Evolutionary conservation across 345 rosid species (phyloP), one percentile per base, ranked within the genome.

Genomic region (Zanthoxylum bungeanum): DNA sequence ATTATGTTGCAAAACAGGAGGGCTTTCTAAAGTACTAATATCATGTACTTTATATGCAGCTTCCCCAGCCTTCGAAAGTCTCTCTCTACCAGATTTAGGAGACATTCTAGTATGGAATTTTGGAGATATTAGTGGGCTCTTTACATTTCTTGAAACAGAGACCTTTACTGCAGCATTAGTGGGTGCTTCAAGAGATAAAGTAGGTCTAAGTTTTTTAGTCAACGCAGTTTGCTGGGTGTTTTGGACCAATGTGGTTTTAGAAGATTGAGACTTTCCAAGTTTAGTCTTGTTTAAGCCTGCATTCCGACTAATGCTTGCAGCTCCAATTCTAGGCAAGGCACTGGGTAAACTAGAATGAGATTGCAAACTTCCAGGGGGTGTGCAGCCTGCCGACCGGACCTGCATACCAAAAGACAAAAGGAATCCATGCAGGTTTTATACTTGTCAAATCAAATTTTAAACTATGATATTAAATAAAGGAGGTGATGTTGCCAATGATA

Each of bases 191-290:
- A 37, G 68, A 59, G 80, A 78, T 24, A 61, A 68, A 72, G 82
- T 70, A 44, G 75, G 78, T 74, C 73, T 83, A 44, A 53, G 56
- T 66, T 82, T 75, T 39, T 17, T 34, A 39, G 50, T 68, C 9
- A 36, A 58, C 22, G 80, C 69, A 69, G 59, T 66, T 57, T 70
- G 80, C 75, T 73, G 82, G 66, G 76, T 31, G 60, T 77, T 75
- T 22, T 66, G 66, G 31, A 69, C 68, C 25, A 60, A 60, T 42
- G 66, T 60, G 66, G 77, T 68, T 70, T 81, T 82, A 63, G 72
- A 66, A 47, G 89, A 74, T 74, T 84, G 93, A 77, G 75, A 71
- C 77, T 86, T 88, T 70, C 72, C 89, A 55, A 37, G 44, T 70
- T 81, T 93, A 69, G 68, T 61, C 61, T 60, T 81, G 70, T 77